phyloP scores from a whole-genome alignment of 495 filamentous ascomycete species.

The Penicillium cataractarum region DNA sequence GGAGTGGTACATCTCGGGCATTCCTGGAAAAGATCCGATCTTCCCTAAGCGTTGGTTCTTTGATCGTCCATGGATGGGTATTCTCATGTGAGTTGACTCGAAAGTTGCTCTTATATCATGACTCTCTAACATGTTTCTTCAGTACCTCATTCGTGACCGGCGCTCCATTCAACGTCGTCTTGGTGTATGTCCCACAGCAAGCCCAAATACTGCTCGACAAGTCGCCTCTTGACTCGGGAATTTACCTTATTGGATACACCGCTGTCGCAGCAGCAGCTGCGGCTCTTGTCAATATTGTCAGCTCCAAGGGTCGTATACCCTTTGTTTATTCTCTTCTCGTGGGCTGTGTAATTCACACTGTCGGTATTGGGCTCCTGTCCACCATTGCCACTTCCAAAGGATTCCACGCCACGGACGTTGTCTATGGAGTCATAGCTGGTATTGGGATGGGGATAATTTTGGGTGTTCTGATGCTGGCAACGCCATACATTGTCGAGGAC shows the following conservation, averaged over 20 bases:
- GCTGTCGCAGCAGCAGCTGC: conserved; percentile 53
- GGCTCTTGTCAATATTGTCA: conserved; percentile 48
- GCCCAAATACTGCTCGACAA: conserved; percentile 58
- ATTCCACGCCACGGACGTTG: conserved; percentile 45
- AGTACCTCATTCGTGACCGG: conserved; percentile 44
- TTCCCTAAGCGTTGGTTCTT: conserved; percentile 41
- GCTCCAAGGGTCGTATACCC: conserved; percentile 45
- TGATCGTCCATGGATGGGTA: conserved; percentile 38
- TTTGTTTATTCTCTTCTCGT: conserved; percentile 53
- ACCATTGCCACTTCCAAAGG: conserved; percentile 38
- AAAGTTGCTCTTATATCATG: background rate
- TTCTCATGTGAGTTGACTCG: conserved; percentile 32
- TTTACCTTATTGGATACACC: conserved; percentile 59
- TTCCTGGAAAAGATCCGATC: conserved; percentile 35
- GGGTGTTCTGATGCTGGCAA: conserved; percentile 53
- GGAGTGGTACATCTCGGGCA: conserved; percentile 40
- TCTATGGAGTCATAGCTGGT: conserved; percentile 58
- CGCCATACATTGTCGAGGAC: conserved; percentile 50
- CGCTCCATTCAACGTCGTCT: conserved; percentile 55
- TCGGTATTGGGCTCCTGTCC: conserved; percentile 55
- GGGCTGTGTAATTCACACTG: conserved; percentile 48
- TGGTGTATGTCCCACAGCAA: conserved; percentile 62
- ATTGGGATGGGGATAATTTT: conserved; percentile 45
- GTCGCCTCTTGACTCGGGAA: conserved; percentile 52
- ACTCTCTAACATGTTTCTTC: conserved; percentile 5